phyloP scores from a whole-genome alignment of 2,329 filamentous ascomycete genomes.

The Colletotrichum noveboracense region DNA sequence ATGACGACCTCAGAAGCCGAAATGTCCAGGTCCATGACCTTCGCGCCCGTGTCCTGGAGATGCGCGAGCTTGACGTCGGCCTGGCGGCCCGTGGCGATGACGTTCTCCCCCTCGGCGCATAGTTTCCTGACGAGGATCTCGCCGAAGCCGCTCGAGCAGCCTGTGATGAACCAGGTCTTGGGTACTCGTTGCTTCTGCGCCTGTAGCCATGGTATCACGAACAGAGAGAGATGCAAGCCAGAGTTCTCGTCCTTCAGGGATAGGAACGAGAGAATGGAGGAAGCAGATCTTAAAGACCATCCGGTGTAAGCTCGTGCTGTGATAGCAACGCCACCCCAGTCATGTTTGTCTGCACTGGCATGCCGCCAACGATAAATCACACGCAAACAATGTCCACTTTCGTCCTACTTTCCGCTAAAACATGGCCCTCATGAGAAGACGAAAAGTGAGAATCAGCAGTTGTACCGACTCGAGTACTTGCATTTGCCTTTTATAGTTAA shows the following conservation, averaged over 20 bases:
- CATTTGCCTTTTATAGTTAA: neutral
- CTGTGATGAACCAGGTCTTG: conserved; percentile 43
- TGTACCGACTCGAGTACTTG: neutral
- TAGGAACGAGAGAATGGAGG: neutral
- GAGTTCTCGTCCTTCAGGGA: neutral
- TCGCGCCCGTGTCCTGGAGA: conserved; percentile 26
- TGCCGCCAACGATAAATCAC: neutral
- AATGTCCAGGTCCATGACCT: conserved; percentile 1
- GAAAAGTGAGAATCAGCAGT: neutral
- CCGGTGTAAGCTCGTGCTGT: neutral
- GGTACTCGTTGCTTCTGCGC: neutral
- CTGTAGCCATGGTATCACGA: neutral
- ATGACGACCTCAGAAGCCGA: neutral
- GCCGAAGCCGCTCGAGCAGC: conserved; percentile 49
- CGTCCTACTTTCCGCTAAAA: neutral
- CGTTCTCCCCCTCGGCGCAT: conserved; percentile 40
- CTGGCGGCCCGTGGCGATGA: conserved; percentile 46
- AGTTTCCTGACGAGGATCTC: conserved; percentile 40
- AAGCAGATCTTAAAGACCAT: neutral
- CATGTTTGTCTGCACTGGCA: neutral
- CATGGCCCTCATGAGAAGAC: neutral
- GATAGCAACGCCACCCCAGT: neutral
- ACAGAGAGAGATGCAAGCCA: neutral
- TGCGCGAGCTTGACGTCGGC: conserved; percentile 36
- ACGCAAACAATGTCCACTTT: neutral